Evolutionary conservation across 306 rosid genomes (phyloP).

Genomic region (Ziziphus jujuba): DNA sequence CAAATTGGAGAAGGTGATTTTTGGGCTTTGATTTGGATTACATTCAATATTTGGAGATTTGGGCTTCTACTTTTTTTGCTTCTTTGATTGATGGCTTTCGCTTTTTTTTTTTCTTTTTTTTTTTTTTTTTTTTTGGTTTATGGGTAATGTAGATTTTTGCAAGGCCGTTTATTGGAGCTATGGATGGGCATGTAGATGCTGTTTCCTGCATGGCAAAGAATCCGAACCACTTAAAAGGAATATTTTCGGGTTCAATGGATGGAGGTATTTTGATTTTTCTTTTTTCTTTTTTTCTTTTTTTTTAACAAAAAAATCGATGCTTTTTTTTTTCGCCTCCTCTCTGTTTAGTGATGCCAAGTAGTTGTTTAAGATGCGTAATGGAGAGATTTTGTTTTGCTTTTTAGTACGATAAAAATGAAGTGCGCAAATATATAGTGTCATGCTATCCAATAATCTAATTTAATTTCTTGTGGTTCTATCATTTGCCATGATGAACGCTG

Average conservation of each 20-base stretch:
- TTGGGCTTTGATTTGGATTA: neutral
- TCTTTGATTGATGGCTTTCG: too few relatives aligned
- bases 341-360: too few relatives aligned
- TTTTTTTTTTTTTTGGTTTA: neutral
- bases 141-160: constrained; percentile 66
- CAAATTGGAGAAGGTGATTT: constrained; percentile 73
- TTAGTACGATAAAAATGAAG: too few relatives aligned
- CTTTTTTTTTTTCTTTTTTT: neutral
- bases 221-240: constrained; percentile 73
- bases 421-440: too few relatives aligned
- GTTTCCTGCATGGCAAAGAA: constrained; percentile 86
- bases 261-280: constrained; percentile 63
- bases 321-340: neutral
- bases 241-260: constrained; percentile 94
- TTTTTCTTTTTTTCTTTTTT: constrained; percentile 6
- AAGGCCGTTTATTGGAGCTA: constrained; percentile 86
- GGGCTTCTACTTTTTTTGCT: neutral
- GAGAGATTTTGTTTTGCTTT: too few relatives aligned
- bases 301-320: neutral
- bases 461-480: too few relatives aligned
- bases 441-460: too few relatives aligned
- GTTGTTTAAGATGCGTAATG: too few relatives aligned
- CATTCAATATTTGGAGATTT: neutral
- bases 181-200: constrained; percentile 94
- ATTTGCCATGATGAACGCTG: too few relatives aligned